phyloP scores from a whole-genome alignment of 2,329 filamentous ascomycete genomes.

The Neurospora crassa region DNA sequence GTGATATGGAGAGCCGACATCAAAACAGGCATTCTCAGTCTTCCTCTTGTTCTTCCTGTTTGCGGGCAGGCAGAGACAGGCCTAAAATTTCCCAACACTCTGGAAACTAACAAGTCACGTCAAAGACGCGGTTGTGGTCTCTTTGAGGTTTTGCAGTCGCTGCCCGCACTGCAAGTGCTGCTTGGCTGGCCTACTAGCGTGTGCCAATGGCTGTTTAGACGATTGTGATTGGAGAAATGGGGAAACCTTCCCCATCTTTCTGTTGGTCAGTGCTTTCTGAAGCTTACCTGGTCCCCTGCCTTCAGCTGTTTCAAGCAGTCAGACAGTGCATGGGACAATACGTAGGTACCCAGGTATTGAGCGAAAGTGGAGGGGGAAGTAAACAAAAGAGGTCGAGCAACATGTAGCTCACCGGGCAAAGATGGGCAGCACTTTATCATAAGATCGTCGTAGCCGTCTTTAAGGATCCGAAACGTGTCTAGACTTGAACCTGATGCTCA shows the following conservation, averaged over 20 bases:
- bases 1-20: conserved; percentile 8
- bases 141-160: background rate
- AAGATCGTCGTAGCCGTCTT: background rate
- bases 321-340: background rate
- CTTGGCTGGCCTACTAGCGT: background rate
- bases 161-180: background rate
- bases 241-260: background rate
- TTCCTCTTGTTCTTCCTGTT: background rate
- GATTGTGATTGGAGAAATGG: background rate
- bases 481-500: background rate
- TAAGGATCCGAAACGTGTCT: background rate
- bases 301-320: background rate
- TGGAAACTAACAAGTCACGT: conserved; percentile 22
- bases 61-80: background rate
- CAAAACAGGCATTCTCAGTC: conserved; percentile 8
- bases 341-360: background rate
- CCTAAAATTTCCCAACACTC: conserved; percentile 9
- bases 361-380: background rate
- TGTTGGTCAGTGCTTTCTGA: background rate
- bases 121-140: conserved; percentile 7
- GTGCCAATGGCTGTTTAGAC: background rate
- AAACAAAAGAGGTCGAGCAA: background rate
- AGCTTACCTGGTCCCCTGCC: background rate
- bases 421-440: background rate
- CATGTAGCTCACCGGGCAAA: background rate